A percentile compares a stretch with the other conserved stretches of the same genome.
Evolutionary conservation across 306 rosid genomes (phyloP).

Genomic region (Cicer cuneatum): DNA sequence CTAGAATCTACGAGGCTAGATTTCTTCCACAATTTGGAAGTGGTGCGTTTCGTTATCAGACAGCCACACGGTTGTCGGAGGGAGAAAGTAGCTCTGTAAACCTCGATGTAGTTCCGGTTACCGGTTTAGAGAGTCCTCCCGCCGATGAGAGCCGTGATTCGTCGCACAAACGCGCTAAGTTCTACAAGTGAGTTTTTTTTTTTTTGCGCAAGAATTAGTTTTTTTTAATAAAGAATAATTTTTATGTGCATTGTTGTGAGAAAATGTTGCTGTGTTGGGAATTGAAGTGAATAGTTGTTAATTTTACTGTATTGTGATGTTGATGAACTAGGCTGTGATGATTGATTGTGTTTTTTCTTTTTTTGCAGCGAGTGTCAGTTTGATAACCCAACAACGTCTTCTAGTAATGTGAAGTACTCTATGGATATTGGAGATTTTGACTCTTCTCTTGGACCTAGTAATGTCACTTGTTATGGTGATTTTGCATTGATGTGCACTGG

Average conservation of each 20-base stretch:
- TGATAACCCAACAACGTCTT: constrained; percentile 51
- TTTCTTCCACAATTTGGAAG: constrained; percentile 36
- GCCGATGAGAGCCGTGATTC: constrained; percentile 61
- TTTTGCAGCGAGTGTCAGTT: constrained; percentile 66
- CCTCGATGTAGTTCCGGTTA: constrained; percentile 35
- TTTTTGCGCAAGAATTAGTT: not conserved
- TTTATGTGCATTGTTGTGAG: not conserved
- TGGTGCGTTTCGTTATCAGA: not conserved
- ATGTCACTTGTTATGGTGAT: constrained; percentile 55
- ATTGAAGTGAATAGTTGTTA: constrained; percentile 20
- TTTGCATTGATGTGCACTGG: constrained; percentile 48
- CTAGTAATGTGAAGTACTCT: constrained; percentile 63
- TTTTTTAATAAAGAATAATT: not conserved
- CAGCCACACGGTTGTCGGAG: constrained; percentile 38
- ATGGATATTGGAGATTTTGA: constrained; percentile 56
- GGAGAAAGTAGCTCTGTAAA: constrained; percentile 74
- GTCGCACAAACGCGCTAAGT: constrained; percentile 83
- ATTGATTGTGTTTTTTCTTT: constrained; percentile 37
- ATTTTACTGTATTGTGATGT: not conserved
- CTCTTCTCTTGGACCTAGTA: constrained; percentile 47
- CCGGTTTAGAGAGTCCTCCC: constrained; percentile 38
- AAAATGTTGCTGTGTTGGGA: not conserved
- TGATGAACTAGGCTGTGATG: constrained; percentile 25
- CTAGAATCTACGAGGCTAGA: constrained; percentile 43
- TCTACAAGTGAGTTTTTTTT: constrained; percentile 72